A percentile compares a stretch with the other conserved stretches of the same genome.
These are phyloP conservation scores for Mortierella sp. DNA, from an alignment of 371 early-diverging fungal species.

Conservation along the genomic window DNA sequence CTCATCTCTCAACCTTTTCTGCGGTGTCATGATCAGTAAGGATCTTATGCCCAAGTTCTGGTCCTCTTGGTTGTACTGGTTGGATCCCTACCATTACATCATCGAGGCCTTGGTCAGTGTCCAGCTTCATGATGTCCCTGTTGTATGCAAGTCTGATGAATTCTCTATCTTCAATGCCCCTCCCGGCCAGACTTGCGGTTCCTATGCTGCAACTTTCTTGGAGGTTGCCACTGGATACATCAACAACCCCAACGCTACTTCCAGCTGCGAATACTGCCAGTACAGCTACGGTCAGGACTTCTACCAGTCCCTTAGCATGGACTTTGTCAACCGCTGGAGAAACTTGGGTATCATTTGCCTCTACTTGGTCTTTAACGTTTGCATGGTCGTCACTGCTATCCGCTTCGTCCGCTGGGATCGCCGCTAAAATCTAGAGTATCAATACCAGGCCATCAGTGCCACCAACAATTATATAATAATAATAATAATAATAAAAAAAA, in stretches of 20 bases:
- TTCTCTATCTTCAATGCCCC: constrained; percentile 67
- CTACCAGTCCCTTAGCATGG: constrained; percentile 70
- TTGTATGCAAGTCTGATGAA: constrained; percentile 67
- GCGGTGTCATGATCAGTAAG: constrained; percentile 80
- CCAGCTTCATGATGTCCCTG: constrained; percentile 68
- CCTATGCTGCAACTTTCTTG: constrained; percentile 72
- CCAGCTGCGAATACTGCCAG: constrained; percentile 76
- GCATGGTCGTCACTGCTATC: constrained; percentile 64
- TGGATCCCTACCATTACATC: constrained; percentile 80
- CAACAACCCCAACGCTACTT: constrained; percentile 60
- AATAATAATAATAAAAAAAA: background rate
- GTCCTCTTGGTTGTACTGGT: constrained; percentile 84
- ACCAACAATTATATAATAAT: background rate
- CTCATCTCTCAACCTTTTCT: constrained; percentile 77
- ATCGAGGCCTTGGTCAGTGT: constrained; percentile 82
- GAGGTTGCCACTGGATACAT: constrained; percentile 70
- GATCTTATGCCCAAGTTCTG: constrained; percentile 80
- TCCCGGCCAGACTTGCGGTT: constrained; percentile 70
- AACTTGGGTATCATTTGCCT: constrained; percentile 78
- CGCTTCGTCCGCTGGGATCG: constrained; percentile 32
- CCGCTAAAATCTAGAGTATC: constrained; percentile 18
- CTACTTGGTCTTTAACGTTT: constrained; percentile 69
- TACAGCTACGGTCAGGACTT: constrained; percentile 72
- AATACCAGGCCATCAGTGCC: background rate
- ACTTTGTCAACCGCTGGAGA: constrained; percentile 76